Base-by-base conservation (phyloP, 1,139 yeast species). In the Lodderomyces orthopsilosis region DNA sequence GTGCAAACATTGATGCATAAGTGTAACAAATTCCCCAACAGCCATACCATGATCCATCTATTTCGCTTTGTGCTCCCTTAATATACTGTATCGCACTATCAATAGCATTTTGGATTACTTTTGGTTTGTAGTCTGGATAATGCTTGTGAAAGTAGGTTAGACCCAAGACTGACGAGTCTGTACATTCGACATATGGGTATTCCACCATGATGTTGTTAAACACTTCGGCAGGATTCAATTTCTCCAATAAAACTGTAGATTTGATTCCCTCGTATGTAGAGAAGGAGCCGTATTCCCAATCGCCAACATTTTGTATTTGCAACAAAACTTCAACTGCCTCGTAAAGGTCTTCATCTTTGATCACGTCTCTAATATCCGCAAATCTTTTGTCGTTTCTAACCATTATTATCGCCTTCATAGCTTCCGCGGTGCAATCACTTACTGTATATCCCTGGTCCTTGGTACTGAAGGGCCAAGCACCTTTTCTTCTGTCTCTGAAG, bases 191-290 rank as follows among this genome's bases (percentile, higher is more conserved):
- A 57, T 94, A 94, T 0, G 98, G 98, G 60, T 88, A 93, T 61
- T 94, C 99, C 12, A 93, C 95, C 99, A 94, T 94, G 48, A 94
- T 94, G 54, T 93, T 90, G 48, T 95, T 96, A 66, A 94, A 94
- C 0, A 94, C 98, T 61, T 94, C 98, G 0, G 98, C 98, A 0
- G 98, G 98, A 55, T 93, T 93, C 50, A 94, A 68, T 40, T 66
- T 58, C 59, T 94, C 94, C 49, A 94, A 61, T 38, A 81, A 53
- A n/a, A 89, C 79, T 0, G 96, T 80, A 0, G 96, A 90, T 52
- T 90, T 83, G 49, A 89, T 93, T 45, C 72, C 75, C 60, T 94
- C 99, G 59, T 94, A 94, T 0, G 97, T 79, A 0, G 98, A 85
- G 65, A 90, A 94, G 0, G 98, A 88, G 0, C 98, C 98, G 59